A percentile compares a stretch with the other conserved stretches of the same genome.
Conservation (phyloP, 1,139 yeast genomes). For the Zygosaccharomyces pseudobailii region DNA sequence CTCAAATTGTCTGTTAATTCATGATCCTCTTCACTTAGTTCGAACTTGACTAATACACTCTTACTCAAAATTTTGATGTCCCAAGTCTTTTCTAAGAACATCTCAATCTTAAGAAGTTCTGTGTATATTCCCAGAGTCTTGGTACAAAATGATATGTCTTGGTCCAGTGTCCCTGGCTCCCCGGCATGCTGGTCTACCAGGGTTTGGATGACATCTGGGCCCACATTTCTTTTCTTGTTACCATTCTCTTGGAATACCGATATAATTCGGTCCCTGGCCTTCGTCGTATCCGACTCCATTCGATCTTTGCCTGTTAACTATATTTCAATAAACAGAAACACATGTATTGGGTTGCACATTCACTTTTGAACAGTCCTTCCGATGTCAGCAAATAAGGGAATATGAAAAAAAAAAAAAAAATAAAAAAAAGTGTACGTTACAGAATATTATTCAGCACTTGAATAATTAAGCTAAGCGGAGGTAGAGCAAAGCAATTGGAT, state of each 20-base stretch:
- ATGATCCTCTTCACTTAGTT: conserved; percentile 9
- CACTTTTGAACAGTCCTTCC: conserved; percentile 1
- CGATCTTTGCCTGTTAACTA: not conserved
- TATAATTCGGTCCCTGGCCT: conserved; percentile 10
- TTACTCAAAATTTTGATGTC: conserved; percentile 21
- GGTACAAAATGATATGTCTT: conserved; percentile 5
- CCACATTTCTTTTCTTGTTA: conserved; percentile 1
- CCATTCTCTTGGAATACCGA: conserved; percentile 7
- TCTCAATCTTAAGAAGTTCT: conserved; percentile 21
- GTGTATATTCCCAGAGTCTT: conserved; percentile 14
- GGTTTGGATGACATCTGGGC: conserved; percentile 5
- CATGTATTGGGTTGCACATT: conserved; percentile 4
- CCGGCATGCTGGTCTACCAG: conserved; percentile 9
- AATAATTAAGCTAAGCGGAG: no score
- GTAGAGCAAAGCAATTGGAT: no score
- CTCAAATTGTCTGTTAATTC: not conserved
- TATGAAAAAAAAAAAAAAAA: not conserved
- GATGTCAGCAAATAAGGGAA: not conserved
- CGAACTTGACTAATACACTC: conserved; percentile 22
- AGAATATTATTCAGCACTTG: not conserved
- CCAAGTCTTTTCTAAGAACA: conserved; percentile 23
- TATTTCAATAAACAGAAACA: not conserved
- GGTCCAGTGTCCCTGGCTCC: conserved; percentile 4
- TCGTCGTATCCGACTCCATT: not conserved
- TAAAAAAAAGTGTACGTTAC: not conserved